phyloP scores from a whole-genome alignment of 2,329 filamentous ascomycete genomes.

The Hypoxylon sp. region DNA sequence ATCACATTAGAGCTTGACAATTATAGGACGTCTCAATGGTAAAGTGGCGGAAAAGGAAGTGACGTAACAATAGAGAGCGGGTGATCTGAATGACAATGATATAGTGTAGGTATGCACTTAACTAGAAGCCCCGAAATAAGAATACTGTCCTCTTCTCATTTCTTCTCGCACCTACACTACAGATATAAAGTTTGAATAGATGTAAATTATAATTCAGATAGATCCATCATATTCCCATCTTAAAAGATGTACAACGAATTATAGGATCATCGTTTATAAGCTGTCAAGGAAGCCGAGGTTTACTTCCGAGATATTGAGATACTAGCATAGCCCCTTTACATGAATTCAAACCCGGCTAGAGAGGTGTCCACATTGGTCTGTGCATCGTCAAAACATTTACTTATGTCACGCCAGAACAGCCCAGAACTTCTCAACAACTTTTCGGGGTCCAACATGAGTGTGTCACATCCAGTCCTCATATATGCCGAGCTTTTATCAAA shows the following conservation, averaged over 20 bases:
- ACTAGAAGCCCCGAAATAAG: background rate
- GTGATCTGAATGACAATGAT: slow-evolving; percentile 15
- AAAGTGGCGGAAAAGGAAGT: slow-evolving; percentile 31
- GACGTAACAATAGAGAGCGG: slow-evolving; percentile 36
- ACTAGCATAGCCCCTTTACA: background rate
- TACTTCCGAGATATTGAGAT: slow-evolving; percentile 6
- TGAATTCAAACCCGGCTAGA: background rate
- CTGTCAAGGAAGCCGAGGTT: background rate
- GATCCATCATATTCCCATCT: background rate
- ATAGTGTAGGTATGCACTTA: slow-evolving; percentile 30
- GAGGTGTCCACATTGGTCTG: slow-evolving; percentile 11
- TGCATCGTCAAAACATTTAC: slow-evolving; percentile 14
- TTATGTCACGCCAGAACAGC: slow-evolving; percentile 18
- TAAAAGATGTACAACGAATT: background rate
- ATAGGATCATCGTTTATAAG: background rate
- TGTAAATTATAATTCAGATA: background rate
- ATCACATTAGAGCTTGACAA: slow-evolving; percentile 30
- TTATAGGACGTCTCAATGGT: slow-evolving; percentile 3
- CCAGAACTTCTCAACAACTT: slow-evolving; percentile 30
- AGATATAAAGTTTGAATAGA: background rate
- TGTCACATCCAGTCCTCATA: slow-evolving; percentile 56
- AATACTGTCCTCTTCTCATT: background rate
- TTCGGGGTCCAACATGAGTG: slow-evolving; percentile 43
- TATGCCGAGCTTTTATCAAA: slow-evolving; percentile 77
- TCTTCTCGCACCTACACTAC: background rate